Evolutionary conservation across 2,329 filamentous ascomycete genomes (phyloP), one percentile per base, ranked within the genome.

Genomic region (Botrytis elliptica): DNA sequence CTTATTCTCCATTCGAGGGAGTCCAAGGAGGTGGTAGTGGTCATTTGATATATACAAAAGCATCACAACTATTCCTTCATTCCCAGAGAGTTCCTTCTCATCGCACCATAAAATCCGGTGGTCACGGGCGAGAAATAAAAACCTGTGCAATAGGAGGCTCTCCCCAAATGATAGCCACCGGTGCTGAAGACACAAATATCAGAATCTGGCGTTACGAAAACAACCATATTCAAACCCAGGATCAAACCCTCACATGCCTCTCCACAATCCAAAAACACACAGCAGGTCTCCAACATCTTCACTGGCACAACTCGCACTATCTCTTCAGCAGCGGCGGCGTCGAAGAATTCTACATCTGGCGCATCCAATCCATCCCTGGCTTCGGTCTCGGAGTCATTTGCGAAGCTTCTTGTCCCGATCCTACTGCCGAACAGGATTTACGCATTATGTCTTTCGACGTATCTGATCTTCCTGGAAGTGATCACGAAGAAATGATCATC

Each of bases 331-430:
- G 93, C 78, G 94, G 89, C 9, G 96, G 95, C 0, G 91, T 90
- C 75, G 95, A 98, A 81, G 95, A 99, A 82, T 92, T 98, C 76
- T 95, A 91, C 78, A 87, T 95, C 18, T 99, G 96, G 95, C 87
- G 88, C 59, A 84, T 65, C 79, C 80, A 18, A 81, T 92, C 10
- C 85, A 89, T 40, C 84, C 85, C 2, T 83, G 88, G 73, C 55
- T 80, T 80, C 20, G 86, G 86, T 5, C 81, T 90, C 2, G 88
- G 87, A 0, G 85, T 91, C 3, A 82, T 88, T 20, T 87, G 88
- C 74, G 89, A 90, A 81, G 88, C 85, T 2, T 82, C 84, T 1
- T 88, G 87, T 60, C 82, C 86, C 70, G 83, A 90, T 76, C 84
- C 84, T 76, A 86, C 84, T 29, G 84, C 85, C 12, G 85, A 86